These are phyloP conservation scores for Astrothelium macrocarpum DNA, from an alignment of 495 filamentous ascomycete genomes.

Conservation along the genomic window DNA sequence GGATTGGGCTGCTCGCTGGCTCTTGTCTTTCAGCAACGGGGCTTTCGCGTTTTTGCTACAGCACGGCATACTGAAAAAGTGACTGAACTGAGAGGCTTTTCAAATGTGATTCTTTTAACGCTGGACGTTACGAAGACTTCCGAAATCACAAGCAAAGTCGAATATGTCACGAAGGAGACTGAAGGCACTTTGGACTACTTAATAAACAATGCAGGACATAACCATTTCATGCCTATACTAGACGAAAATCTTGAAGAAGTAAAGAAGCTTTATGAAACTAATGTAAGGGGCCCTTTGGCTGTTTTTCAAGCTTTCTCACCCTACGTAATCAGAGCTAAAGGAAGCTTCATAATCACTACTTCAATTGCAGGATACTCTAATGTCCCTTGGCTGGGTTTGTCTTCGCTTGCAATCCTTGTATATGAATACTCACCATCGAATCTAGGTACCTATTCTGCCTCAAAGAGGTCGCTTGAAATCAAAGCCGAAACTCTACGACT, in stretches of 20 bases:
- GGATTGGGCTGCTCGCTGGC: conserved; percentile 50
- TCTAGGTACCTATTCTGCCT: too few relatives aligned
- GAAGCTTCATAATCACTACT: too few relatives aligned
- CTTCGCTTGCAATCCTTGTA: too few relatives aligned
- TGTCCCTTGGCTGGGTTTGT: too few relatives aligned
- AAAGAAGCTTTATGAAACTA: conserved; percentile 18
- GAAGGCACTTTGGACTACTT: conserved; percentile 34
- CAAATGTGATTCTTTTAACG: conserved; percentile 39
- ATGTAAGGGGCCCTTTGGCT: conserved; percentile 19
- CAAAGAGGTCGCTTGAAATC: too few relatives aligned
- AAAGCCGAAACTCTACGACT: too few relatives aligned
- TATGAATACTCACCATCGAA: too few relatives aligned
- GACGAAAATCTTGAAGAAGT: conserved; percentile 15
- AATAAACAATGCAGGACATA: conserved; percentile 17
- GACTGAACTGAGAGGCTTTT: conserved; percentile 25
- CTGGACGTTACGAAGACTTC: conserved; percentile 40
- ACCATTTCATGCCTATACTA: conserved; percentile 9
- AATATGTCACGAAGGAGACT: conserved; percentile 15
- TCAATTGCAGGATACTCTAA: too few relatives aligned
- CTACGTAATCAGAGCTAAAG: too few relatives aligned
- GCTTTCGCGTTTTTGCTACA: conserved; percentile 47
- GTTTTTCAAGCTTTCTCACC: too few relatives aligned
- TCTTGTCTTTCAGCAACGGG: conserved; percentile 37
- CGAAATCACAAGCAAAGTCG: conserved; percentile 34
- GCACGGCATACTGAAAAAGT: conserved; percentile 39